Conservation (phyloP, 345 rosid species). For the Eucalyptus paniculata region DNA sequence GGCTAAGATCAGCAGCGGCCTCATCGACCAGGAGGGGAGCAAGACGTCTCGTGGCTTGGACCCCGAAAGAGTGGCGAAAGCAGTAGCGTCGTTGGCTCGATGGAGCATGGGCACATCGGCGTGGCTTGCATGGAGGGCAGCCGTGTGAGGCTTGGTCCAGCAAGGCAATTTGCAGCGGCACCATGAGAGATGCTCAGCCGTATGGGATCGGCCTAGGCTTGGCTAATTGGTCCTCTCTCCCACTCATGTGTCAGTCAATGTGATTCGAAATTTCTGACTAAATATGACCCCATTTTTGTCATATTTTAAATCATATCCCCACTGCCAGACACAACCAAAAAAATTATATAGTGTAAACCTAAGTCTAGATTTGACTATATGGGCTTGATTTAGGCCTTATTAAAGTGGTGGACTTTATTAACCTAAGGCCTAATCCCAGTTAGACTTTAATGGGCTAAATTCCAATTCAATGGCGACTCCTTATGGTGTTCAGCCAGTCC, state of each 20-base stretch:
- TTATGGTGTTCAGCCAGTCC: background rate
- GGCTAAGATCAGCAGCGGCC: background rate
- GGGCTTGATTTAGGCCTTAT: background rate
- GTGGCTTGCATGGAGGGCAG: background rate
- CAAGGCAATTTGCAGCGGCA: background rate
- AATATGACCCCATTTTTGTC: too few species aligned
- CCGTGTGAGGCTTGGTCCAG: background rate
- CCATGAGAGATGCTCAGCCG: background rate
- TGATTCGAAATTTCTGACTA: background rate
- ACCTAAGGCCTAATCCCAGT: background rate
- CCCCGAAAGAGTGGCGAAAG: too few species aligned
- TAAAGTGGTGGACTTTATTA: background rate
- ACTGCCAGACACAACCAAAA: accelerated
- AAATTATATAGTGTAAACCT: too few species aligned
- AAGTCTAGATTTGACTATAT: too few species aligned
- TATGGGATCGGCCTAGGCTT: background rate
- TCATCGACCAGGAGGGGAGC: too few species aligned
- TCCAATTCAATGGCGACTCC: background rate
- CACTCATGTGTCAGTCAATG: accelerated
- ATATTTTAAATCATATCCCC: background rate
- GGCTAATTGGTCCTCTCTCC: background rate
- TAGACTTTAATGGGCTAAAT: background rate
- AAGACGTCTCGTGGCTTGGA: too few species aligned
- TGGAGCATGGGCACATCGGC: background rate
- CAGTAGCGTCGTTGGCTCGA: background rate